Conservation (phyloP, 1,139 yeast genomes). For the Debaryomycetaceae sp. region DNA sequence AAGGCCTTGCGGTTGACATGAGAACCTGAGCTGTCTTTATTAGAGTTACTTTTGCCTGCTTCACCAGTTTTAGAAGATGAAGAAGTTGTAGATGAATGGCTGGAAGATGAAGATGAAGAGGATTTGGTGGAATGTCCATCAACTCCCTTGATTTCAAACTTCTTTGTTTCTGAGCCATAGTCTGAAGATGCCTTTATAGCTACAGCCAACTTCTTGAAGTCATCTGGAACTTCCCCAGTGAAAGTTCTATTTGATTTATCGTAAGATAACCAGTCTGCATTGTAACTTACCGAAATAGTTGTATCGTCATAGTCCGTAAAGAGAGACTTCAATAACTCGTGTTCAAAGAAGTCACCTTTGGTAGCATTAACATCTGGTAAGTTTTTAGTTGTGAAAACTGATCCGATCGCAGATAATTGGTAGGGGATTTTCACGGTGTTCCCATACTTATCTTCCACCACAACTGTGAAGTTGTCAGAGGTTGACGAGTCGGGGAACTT, state of each 20-base stretch:
- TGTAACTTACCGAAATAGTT: constrained; percentile 42
- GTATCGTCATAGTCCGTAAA: constrained; percentile 57
- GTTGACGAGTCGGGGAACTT: constrained; percentile 49
- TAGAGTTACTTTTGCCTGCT: background rate
- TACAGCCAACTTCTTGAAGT: constrained; percentile 50
- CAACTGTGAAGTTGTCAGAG: constrained; percentile 49
- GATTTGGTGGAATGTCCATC: constrained; percentile 18
- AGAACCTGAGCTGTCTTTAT: constrained; percentile 10
- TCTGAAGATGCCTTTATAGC: constrained; percentile 50
- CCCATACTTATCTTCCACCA: constrained; percentile 58
- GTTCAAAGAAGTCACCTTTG: constrained; percentile 54
- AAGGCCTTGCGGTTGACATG: constrained; percentile 36
- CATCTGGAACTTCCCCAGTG: constrained; percentile 62
- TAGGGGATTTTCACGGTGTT: constrained; percentile 62
- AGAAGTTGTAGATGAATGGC: constrained; percentile 24
- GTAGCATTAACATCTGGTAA: constrained; percentile 67
- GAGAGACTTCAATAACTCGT: constrained; percentile 48
- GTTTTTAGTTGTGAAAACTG: constrained; percentile 51
- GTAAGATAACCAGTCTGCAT: constrained; percentile 64
- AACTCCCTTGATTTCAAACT: constrained; percentile 58
- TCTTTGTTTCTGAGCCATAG: constrained; percentile 31
- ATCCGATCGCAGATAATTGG: constrained; percentile 44
- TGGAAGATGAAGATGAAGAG: constrained; percentile 18
- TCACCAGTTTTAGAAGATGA: constrained; percentile 17
- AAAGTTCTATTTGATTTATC: constrained; percentile 61